Percentiles rank a stretch among this genome's conserved stretches.
These are phyloP conservation scores for Trametes polyzona DNA, from an alignment of 1,284 basidiomycete genomes.

Conservation along the genomic window DNA sequence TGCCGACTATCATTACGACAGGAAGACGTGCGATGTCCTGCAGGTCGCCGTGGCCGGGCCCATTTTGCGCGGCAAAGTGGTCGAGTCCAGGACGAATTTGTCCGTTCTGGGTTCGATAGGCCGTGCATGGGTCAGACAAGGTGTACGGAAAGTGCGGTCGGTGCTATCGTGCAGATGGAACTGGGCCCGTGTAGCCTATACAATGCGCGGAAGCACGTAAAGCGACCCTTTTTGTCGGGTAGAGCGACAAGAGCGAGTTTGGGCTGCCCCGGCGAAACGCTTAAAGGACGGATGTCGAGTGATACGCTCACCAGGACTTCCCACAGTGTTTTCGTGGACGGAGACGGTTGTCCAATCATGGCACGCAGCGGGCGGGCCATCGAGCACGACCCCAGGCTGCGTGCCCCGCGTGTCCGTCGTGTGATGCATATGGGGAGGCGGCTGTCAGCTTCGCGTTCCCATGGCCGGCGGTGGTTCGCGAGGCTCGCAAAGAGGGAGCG, in stretches of 20 bases:
- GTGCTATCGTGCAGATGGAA: conserved; percentile 1
- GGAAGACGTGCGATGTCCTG: conserved; percentile 13
- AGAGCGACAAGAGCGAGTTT: not conserved
- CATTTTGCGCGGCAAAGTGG: conserved; percentile 3
- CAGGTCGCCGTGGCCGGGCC: conserved; percentile 2
- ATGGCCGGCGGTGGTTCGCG: conserved; percentile 14
- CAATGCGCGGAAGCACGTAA: conserved; percentile 4
- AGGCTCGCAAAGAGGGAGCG: conserved; percentile 13
- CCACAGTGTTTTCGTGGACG: conserved; percentile 13
- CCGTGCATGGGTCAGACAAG: conserved; percentile 5
- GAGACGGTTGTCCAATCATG: conserved; percentile 19
- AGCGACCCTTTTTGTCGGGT: not conserved
- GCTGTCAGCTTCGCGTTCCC: conserved; percentile 24
- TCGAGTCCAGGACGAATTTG: not conserved
- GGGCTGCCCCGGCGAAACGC: conserved; percentile 12
- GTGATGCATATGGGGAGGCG: conserved; percentile 24
- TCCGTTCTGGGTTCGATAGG: not conserved
- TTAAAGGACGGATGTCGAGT: conserved; percentile 6
- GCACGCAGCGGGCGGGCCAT: conserved; percentile 17
- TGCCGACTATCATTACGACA: conserved; percentile 14
- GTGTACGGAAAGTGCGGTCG: conserved; percentile 1
- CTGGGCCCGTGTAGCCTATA: not conserved
- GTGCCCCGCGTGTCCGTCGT: conserved; percentile 22
- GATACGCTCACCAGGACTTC: conserved; percentile 12
- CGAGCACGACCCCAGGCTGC: conserved; percentile 18